These are phyloP conservation scores for Myxozyma sirexii DNA, from an alignment of 805 yeast species.

Conservation along the genomic window DNA sequence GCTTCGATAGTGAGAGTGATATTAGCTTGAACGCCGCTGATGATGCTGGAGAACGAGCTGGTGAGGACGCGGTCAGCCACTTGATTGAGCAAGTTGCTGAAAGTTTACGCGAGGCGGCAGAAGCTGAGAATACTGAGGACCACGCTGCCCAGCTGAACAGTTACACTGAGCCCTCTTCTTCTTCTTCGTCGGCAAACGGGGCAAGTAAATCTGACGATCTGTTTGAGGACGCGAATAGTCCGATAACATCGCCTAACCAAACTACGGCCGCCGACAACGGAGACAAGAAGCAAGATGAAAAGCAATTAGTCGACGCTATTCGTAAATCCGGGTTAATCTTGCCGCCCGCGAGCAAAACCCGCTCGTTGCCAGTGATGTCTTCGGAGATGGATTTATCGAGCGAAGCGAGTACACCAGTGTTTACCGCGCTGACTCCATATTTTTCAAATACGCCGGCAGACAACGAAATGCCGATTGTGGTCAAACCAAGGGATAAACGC, in stretches of 20 bases:
- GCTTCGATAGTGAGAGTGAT: constrained; percentile 18
- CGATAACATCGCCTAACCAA: constrained; percentile 5
- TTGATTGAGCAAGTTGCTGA: not conserved
- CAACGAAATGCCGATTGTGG: not conserved
- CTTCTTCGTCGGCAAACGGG: not conserved
- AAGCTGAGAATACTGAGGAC: not conserved
- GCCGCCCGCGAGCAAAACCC: constrained; percentile 8
- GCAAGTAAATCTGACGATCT: not conserved
- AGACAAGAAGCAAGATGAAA: not conserved
- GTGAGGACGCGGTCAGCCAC: not conserved
- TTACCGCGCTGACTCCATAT: constrained; percentile 1
- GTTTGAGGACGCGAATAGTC: constrained; percentile 6
- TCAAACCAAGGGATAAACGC: constrained; percentile 1
- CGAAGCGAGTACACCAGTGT: constrained; percentile 3
- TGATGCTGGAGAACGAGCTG: not conserved
- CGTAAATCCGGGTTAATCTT: constrained; percentile 11
- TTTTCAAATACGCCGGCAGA: not conserved
- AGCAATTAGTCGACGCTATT: not conserved
- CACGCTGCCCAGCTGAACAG: not conserved
- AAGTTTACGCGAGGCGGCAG: not conserved
- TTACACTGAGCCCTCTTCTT: not conserved
- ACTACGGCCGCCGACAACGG: not conserved
- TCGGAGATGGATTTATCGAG: constrained; percentile 5
- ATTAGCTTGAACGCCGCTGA: not conserved
- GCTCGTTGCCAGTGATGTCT: not conserved